phyloP scores from a whole-genome alignment of 2,329 filamentous ascomycete species.

The Tolypocladium sp. region DNA sequence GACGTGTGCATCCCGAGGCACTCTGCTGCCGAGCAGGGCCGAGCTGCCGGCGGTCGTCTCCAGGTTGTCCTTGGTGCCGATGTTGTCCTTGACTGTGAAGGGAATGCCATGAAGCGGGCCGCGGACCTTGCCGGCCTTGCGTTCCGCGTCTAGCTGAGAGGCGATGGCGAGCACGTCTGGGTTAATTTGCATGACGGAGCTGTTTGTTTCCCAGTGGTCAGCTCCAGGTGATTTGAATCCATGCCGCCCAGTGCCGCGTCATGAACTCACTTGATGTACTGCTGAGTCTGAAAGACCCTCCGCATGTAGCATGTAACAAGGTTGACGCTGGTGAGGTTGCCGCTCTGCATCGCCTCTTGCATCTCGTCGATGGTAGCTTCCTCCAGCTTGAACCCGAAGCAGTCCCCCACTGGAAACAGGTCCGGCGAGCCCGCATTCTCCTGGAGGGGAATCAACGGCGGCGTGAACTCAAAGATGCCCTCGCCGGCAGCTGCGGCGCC shows the following conservation, averaged over 20 bases:
- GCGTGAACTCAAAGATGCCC: slow-evolving; percentile 12
- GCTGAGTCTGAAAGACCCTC: slow-evolving; percentile 51
- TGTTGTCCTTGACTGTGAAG: slow-evolving; percentile 67
- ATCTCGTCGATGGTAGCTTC: slow-evolving; percentile 63
- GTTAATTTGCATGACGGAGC: slow-evolving; percentile 56
- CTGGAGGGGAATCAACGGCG: slow-evolving; percentile 23
- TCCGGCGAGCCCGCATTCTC: slow-evolving; percentile 24
- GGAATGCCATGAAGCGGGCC: slow-evolving; percentile 67
- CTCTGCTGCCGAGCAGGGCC: slow-evolving; percentile 55
- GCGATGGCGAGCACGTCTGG: slow-evolving; percentile 59
- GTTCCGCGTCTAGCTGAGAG: slow-evolving; percentile 48
- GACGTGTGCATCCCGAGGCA: slow-evolving; percentile 59
- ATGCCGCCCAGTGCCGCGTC: no score
- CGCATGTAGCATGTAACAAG: slow-evolving; percentile 54
- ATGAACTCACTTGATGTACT: slow-evolving; percentile 49
- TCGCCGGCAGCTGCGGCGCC: background rate
- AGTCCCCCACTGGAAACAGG: slow-evolving; percentile 54
- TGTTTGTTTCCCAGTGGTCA: slow-evolving; percentile 13
- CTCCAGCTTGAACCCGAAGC: slow-evolving; percentile 51
- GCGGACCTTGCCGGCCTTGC: slow-evolving; percentile 43
- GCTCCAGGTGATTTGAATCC: background rate
- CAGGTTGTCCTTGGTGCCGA: slow-evolving; percentile 59
- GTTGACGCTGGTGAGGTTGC: slow-evolving; percentile 46
- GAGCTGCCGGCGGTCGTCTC: slow-evolving; percentile 65
- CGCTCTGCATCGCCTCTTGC: slow-evolving; percentile 46